Base-by-base conservation (phyloP, 1,139 yeast genomes). In the Blastobotrys persicus region DNA sequence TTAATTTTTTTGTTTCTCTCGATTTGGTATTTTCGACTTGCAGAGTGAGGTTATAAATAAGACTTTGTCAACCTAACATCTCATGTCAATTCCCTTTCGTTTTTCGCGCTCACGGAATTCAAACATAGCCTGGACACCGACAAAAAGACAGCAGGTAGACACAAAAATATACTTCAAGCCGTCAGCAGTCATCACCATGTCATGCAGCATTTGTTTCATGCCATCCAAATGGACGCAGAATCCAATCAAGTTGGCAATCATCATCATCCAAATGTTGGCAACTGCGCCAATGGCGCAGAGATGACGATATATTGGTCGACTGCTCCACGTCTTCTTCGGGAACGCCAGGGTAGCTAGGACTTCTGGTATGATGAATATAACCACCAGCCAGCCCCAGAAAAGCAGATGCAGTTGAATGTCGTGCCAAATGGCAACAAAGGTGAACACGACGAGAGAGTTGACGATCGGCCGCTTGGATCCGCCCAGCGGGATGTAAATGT, bases 341-440 rank as follows among this genome's bases (percentile, higher is more conserved):
- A 72, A 62, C 2, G 68, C 31, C 18, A 59, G 45, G 0, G 88
- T 78, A n/a, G 88, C 85, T 5, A 77, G 62, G 41, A 88, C 76
- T 64, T 94, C 98, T 0, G 98, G 98, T n/a, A 91, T 59, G 49
- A 94, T 76, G 63, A 92, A 91, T 28, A 92, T 57, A 3, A 92
- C 97, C 49, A 92, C 77, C 31, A 88, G 70, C 97, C 98, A 91
- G 4, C 98, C 98, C 99, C 99, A 94, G 55, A 91, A 71, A 46
- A 94, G 71, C 45, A 94, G 71, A 57, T 81, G 83, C 61, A 92
- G 76, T 67, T 92, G 92, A 56, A 94, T 91, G 63, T 94, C 98
- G 68, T 94, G 99, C 99, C 99, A 94, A 28, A 94, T 75, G 2
- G 98, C 98, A 33, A 94, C 98, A 70, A 94, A 94, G 32, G 95